phyloP scores from a whole-genome alignment of 176 grass and related monocot genomes.

The Phoenix roebelenii region DNA sequence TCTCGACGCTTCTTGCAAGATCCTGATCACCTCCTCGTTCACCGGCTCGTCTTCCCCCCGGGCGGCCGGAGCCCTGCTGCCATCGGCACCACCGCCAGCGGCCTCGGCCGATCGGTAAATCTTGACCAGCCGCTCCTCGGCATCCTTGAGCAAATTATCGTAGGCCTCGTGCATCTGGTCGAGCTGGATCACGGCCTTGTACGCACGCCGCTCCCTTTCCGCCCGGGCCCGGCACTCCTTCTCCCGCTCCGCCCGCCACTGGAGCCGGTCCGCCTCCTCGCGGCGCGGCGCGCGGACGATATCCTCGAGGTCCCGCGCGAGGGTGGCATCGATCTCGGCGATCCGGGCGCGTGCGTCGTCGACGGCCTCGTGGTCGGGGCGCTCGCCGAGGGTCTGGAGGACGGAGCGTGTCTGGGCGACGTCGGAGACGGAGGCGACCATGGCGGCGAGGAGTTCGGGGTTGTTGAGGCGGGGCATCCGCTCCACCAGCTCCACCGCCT shows the following conservation, averaged over 20 bases:
- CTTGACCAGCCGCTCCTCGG: conserved; percentile 51
- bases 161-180: conserved; percentile 78
- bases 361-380: conserved; percentile 58
- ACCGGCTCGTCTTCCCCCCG: conserved; percentile 11
- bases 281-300: conserved; percentile 9
- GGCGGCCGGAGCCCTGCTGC: background rate
- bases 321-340: conserved; percentile 7
- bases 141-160: conserved; percentile 43
- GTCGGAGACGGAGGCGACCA: conserved; percentile 53
- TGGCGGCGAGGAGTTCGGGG: conserved; percentile 46
- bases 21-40: conserved; percentile 60
- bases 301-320: conserved; percentile 17
- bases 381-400: conserved; percentile 40
- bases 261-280: conserved; percentile 4
- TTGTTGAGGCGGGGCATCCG: conserved; percentile 63
- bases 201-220: conserved; percentile 25
- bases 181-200: conserved; percentile 48
- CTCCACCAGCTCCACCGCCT: conserved; percentile 35
- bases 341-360: conserved; percentile 41
- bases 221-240: background rate
- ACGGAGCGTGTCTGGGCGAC: conserved; percentile 48
- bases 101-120: conserved; percentile 49
- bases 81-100: conserved; percentile 5
- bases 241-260: conserved; percentile 1
- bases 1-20: conserved; percentile 47